Percentiles rank a stretch among this genome's conserved stretches.
Conservation (phyloP, 129 eudicot genomes). For the Silybum marianum region DNA sequence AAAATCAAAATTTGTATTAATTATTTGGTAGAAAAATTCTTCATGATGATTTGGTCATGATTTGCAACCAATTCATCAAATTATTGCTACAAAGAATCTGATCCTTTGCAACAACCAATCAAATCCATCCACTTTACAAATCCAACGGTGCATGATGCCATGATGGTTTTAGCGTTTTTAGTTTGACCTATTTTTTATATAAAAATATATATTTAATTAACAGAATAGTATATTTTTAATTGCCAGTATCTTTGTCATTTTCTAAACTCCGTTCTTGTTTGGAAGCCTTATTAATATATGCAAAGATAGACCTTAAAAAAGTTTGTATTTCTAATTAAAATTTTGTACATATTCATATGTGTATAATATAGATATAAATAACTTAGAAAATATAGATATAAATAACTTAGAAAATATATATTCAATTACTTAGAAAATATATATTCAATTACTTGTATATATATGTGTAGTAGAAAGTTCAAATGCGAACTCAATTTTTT, state of each 20-base stretch:
- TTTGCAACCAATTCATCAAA: background rate
- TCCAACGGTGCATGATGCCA: background rate
- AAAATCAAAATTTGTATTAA: background rate
- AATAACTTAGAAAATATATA: no score
- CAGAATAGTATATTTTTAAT: background rate
- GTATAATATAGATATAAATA: no score
- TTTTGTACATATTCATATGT: no score
- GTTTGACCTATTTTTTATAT: background rate
- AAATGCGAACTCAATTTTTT: no score
- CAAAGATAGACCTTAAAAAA: no score
- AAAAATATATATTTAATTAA: background rate
- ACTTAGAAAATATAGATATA: no score
- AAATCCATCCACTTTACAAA: background rate
- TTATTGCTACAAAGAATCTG: background rate
- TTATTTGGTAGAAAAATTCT: background rate
- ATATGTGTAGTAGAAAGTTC: no score
- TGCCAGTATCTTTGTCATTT: background rate
- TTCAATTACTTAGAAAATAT: no score
- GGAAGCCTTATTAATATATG: no score
- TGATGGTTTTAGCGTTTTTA: background rate
- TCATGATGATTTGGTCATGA: conserved; percentile 22
- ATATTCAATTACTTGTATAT: no score
- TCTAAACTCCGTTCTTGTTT: background rate
- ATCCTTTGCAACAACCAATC: background rate
- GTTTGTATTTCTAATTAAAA: no score